These are phyloP conservation scores for Lentinus brumalis DNA, from an alignment of 768 basidiomycete species.

Conservation along the genomic window DNA sequence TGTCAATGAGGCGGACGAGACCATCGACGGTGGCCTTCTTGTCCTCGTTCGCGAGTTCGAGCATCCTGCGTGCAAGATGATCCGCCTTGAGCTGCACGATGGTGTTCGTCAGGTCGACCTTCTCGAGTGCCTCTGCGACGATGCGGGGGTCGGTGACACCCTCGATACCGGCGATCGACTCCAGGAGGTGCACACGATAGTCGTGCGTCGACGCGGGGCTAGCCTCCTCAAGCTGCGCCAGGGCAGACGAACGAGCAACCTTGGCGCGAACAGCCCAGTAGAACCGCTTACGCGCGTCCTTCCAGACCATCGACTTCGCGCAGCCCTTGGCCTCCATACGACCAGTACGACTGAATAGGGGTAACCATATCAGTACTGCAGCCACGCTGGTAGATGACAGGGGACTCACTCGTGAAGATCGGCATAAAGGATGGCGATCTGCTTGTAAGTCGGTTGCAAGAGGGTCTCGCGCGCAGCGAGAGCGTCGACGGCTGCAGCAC, in stretches of 20 bases:
- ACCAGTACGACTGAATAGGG: constrained; percentile 71
- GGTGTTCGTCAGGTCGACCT: constrained; percentile 64
- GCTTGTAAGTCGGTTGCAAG: constrained; percentile 89
- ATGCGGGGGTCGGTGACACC: constrained; percentile 55
- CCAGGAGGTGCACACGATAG: constrained; percentile 65
- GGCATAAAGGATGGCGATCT: constrained; percentile 90
- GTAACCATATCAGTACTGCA: constrained; percentile 7
- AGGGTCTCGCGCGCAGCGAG: constrained; percentile 76
- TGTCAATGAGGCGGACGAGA: constrained; percentile 71
- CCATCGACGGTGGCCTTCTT: constrained; percentile 77
- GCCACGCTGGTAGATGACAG: neutral
- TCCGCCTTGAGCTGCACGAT: constrained; percentile 69
- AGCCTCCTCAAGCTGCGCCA: constrained; percentile 65
- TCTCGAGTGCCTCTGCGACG: constrained; percentile 68
- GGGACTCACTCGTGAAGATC: constrained; percentile 90
- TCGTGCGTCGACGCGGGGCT: constrained; percentile 70
- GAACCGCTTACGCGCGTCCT: constrained; percentile 84
- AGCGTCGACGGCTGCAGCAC: constrained; percentile 64
- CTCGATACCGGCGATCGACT: constrained; percentile 59
- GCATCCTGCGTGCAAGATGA: constrained; percentile 63
- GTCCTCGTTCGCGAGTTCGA: constrained; percentile 72
- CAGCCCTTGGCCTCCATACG: constrained; percentile 99
- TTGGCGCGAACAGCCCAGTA: constrained; percentile 93
- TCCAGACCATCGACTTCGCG: constrained; percentile 85
- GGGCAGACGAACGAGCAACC: constrained; percentile 65